Conservation (phyloP, 352 stramenopile species). For the Pseudoperonospora humuli region DNA sequence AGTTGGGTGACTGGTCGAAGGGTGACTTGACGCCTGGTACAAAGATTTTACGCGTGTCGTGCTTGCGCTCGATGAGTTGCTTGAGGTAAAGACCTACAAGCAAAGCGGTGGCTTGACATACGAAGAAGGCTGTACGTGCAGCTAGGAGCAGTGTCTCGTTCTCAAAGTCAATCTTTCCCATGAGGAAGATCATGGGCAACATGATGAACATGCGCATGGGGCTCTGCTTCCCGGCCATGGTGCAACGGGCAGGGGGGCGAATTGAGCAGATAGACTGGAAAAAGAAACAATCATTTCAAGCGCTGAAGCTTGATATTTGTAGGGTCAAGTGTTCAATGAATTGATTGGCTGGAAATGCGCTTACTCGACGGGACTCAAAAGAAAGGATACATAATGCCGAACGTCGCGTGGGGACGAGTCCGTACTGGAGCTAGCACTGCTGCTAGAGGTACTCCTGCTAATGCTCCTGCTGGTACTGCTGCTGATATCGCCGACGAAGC, state of each 20-base stretch:
- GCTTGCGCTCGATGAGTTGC: constrained; percentile 62
- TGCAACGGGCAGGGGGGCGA: background rate
- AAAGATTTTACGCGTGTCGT: constrained; percentile 76
- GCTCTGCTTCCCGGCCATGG: constrained; percentile 54
- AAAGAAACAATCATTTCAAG: constrained; percentile 3
- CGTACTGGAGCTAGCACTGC: too few relatives aligned
- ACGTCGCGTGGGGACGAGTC: too few relatives aligned
- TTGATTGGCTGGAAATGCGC: too few relatives aligned
- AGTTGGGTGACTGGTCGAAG: constrained; percentile 76
- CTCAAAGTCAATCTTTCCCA: constrained; percentile 83
- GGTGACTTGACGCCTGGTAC: constrained; percentile 60
- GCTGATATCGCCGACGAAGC: too few relatives aligned
- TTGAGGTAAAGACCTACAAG: constrained; percentile 67
- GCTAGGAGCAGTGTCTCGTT: constrained; percentile 52
- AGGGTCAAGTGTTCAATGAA: too few relatives aligned
- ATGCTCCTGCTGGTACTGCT: too few relatives aligned
- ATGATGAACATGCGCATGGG: constrained; percentile 77
- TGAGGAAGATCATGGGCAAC: constrained; percentile 81
- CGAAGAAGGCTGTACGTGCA: constrained; percentile 55
- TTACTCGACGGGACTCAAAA: too few relatives aligned
- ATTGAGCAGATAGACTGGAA: background rate
- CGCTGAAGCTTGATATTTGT: too few relatives aligned
- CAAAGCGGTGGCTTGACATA: constrained; percentile 52
- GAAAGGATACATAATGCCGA: too few relatives aligned
- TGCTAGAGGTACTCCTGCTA: too few relatives aligned